Conservation (phyloP, 148 eudicot genomes). For the Dianthus caryophyllus region DNA sequence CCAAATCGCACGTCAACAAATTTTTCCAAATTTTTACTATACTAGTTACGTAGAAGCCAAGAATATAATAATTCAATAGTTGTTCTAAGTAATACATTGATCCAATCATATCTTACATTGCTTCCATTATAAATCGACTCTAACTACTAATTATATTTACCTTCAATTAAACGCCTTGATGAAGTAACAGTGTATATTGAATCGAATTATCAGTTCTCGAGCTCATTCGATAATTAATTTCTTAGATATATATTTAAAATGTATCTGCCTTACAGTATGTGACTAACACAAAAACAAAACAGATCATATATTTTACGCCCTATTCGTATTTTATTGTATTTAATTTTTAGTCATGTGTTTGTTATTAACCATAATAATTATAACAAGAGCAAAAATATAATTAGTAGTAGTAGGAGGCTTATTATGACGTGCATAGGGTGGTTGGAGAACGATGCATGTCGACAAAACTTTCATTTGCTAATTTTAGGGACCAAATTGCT, state of each 20-base stretch:
- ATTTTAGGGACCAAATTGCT: slow-evolving; percentile 14
- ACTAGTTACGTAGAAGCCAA: slow-evolving; percentile 18
- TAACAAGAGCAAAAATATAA: neutral
- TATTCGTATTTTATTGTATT: too few species aligned
- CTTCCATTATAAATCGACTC: slow-evolving; percentile 15
- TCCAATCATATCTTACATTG: slow-evolving; percentile 7
- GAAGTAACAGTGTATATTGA: neutral
- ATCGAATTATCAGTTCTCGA: too few species aligned
- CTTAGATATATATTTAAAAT: too few species aligned
- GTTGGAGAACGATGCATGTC: slow-evolving; percentile 11
- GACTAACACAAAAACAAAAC: too few species aligned
- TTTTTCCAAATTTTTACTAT: neutral
- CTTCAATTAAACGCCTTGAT: slow-evolving; percentile 8
- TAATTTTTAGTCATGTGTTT: neutral
- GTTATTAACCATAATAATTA: neutral
- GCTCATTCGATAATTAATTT: too few species aligned
- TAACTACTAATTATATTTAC: neutral
- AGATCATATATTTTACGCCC: too few species aligned
- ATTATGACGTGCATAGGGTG: slow-evolving; percentile 14
- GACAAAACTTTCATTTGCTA: slow-evolving; percentile 14
- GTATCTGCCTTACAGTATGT: too few species aligned
- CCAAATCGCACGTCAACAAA: slow-evolving; percentile 4
- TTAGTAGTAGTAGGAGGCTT: neutral
- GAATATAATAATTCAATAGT: slow-evolving; percentile 11
- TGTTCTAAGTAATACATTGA: slow-evolving; percentile 2